Conservation (phyloP, 108 stramenopile species). For the Parietichytrium sp. region DNA sequence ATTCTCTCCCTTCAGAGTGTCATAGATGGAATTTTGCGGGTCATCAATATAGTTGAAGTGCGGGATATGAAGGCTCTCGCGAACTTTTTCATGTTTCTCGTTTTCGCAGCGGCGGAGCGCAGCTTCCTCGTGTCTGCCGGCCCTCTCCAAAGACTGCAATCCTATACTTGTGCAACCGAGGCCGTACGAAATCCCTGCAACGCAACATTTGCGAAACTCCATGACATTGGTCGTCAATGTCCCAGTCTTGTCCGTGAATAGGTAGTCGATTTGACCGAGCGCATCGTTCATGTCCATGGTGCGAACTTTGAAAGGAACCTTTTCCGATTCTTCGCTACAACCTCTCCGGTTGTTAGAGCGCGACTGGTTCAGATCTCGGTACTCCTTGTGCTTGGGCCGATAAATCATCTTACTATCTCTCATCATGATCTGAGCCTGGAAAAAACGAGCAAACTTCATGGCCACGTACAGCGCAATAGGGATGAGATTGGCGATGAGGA, state of each 20-base stretch:
- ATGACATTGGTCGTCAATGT: constrained; percentile 54
- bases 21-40: background rate
- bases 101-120: background rate
- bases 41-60: constrained; percentile 41
- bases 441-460: constrained; percentile 59
- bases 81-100: background rate
- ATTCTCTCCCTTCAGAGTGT: background rate
- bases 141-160: constrained; percentile 31
- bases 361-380: constrained; percentile 43
- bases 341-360: no score
- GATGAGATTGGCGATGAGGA: constrained; percentile 65
- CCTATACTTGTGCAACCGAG: constrained; percentile 47
- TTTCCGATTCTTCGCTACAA: background rate
- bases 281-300: constrained; percentile 65
- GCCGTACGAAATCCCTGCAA: constrained; percentile 46
- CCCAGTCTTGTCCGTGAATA: constrained; percentile 59
- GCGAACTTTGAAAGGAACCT: constrained; percentile 39
- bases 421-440: constrained; percentile 53
- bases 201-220: constrained; percentile 51
- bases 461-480: constrained; percentile 69
- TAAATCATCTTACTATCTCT: constrained; percentile 54
- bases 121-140: background rate
- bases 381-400: constrained; percentile 14
- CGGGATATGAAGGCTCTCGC: constrained; percentile 31
- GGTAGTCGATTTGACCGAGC: constrained; percentile 54